Evolutionary conservation across 1,284 basidiomycete genomes (phyloP).

Genomic region (Ganoderma boninense): DNA sequence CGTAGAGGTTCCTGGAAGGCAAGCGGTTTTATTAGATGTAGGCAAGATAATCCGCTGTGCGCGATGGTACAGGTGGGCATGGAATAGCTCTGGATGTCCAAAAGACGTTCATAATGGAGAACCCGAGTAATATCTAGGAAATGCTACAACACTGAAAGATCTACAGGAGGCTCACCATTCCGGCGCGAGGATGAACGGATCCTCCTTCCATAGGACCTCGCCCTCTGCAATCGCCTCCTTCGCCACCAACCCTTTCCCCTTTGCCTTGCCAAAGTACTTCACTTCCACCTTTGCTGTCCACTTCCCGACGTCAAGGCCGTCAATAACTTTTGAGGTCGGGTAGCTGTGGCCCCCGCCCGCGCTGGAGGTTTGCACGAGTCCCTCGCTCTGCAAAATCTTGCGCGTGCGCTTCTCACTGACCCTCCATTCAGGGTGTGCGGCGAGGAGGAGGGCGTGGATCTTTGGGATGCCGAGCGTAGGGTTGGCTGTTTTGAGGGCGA

Average conservation of each 20-base stretch:
- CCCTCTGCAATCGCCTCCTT: conserved; percentile 71
- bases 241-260: conserved; percentile 88
- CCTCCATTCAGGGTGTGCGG: conserved; percentile 69
- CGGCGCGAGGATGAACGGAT: conserved; percentile 74
- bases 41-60: no score
- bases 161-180: conserved; percentile 61
- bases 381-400: conserved; percentile 71
- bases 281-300: conserved; percentile 76
- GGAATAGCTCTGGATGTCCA: no score
- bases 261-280: conserved; percentile 72
- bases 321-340: conserved; percentile 73
- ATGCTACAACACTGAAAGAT: no score
- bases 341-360: conserved; percentile 40
- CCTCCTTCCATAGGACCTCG: conserved; percentile 86
- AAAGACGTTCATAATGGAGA: no score
- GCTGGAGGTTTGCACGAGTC: conserved; percentile 49
- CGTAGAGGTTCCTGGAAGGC: conserved; percentile 73
- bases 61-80: no score
- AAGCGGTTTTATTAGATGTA: neutral
- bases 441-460: conserved; percentile 69
- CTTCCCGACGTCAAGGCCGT: conserved; percentile 66
- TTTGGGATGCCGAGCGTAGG: conserved; percentile 76
- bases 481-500: conserved; percentile 56
- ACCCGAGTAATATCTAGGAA: no score
- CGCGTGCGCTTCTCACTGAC: conserved; percentile 85